phyloP scores from a whole-genome alignment of 495 filamentous ascomycete species.

The Halenospora varia region DNA sequence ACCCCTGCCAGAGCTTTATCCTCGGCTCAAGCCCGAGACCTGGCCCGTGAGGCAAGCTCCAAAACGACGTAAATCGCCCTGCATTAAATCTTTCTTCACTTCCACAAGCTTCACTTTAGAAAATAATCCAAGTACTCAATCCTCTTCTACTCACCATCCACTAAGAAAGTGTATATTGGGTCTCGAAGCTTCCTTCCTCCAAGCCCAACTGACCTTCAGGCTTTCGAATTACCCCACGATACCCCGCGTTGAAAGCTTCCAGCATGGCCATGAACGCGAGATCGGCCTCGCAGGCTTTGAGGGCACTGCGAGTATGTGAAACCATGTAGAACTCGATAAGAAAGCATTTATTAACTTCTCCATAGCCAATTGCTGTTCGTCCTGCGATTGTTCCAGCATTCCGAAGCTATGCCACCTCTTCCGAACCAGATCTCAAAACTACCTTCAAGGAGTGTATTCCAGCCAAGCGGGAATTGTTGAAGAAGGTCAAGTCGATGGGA shows the following conservation, averaged over 20 bases:
- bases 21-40: conserved; percentile 12
- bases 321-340: background rate
- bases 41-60: background rate
- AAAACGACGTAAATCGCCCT: background rate
- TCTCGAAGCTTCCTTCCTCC: background rate
- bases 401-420: conserved; percentile 61
- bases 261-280: conserved; percentile 49
- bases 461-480: conserved; percentile 85
- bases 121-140: background rate
- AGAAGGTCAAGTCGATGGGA: conserved; percentile 84
- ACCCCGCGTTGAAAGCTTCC: conserved; percentile 14
- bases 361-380: conserved; percentile 32
- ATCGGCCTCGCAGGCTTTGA: conserved; percentile 42
- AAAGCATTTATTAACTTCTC: background rate
- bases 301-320: conserved; percentile 50
- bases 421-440: conserved; percentile 84
- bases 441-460: conserved; percentile 81
- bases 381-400: conserved; percentile 24
- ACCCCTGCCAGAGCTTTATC: background rate
- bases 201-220: background rate
- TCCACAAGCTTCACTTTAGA: background rate
- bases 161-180: no score
- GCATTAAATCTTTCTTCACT: background rate
- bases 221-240: conserved; percentile 15
- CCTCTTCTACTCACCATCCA: no score